Percentiles rank a stretch among this genome's conserved stretches.
These are phyloP conservation scores for Chytridiales sp. DNA, from an alignment of 371 early-diverging fungal species.

Conservation along the genomic window DNA sequence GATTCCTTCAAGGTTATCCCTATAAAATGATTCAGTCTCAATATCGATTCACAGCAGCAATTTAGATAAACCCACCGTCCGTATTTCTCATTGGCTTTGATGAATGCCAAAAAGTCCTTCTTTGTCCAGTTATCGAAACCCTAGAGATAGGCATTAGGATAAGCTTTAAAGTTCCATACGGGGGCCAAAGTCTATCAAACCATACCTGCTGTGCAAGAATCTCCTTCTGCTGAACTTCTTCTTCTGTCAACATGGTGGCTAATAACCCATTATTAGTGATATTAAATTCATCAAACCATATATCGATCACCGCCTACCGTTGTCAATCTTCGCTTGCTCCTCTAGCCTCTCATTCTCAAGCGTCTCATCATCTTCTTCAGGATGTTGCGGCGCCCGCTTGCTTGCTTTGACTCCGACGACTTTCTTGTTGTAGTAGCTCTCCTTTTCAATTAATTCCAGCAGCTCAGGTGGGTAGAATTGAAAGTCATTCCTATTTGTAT, in stretches of 20 bases:
- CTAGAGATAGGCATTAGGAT: constrained; percentile 1
- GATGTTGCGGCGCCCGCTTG: constrained; percentile 7
- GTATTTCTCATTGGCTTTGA: constrained; percentile 86
- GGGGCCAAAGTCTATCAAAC: background rate
- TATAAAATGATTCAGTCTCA: constrained; percentile 15
- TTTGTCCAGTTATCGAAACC: constrained; percentile 89
- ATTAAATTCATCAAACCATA: background rate
- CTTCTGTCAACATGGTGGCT: constrained; percentile 66
- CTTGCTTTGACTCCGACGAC: constrained; percentile 12
- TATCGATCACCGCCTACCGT: constrained; percentile 32
- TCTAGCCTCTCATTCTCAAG: constrained; percentile 69
- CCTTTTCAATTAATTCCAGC: constrained; percentile 78
- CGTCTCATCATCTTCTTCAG: constrained; percentile 58
- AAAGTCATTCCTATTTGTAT: constrained; percentile 63
- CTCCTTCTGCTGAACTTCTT: constrained; percentile 83
- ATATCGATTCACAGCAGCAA: background rate
- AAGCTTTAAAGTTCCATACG: background rate
- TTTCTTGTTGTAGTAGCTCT: constrained; percentile 49
- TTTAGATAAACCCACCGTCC: constrained; percentile 59
- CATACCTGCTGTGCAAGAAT: constrained; percentile 57
- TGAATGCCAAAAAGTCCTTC: constrained; percentile 87
- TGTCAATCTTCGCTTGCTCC: constrained; percentile 83
- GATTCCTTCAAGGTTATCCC: constrained; percentile 71
- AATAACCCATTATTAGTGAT: constrained; percentile 4
- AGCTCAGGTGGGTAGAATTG: constrained; percentile 91